These are phyloP conservation scores for Chamaecyparis obtusa DNA, from an alignment of 75 land plant species.

Conservation along the genomic window DNA sequence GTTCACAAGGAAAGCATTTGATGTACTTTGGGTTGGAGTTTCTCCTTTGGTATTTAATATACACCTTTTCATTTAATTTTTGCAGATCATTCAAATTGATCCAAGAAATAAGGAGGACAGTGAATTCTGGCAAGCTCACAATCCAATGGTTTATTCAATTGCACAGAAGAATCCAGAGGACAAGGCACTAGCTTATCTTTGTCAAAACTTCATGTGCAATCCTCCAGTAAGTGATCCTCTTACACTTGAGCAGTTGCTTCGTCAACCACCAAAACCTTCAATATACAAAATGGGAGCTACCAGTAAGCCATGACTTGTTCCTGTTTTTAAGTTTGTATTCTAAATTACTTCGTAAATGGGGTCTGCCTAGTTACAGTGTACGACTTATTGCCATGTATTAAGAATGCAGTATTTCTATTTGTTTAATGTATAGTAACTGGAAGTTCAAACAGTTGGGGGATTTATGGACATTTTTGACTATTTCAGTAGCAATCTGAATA, in stretches of 20 bases:
- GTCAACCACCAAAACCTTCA: slow-evolving; percentile 11
- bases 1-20: background rate
- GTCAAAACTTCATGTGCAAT: slow-evolving; percentile 85
- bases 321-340: background rate
- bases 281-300: background rate
- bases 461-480: background rate
- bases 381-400: background rate
- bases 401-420: background rate
- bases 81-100: slow-evolving; percentile 90
- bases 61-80: background rate
- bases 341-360: background rate
- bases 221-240: slow-evolving; percentile 57
- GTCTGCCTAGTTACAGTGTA: background rate
- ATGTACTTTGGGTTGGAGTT: background rate
- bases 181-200: slow-evolving; percentile 71
- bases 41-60: background rate
- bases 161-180: slow-evolving; percentile 56
- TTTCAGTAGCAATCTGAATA: background rate
- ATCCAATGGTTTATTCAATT: slow-evolving; percentile 62
- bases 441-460: background rate
- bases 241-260: slow-evolving; percentile 47
- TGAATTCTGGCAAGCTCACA: slow-evolving; percentile 73
- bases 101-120: slow-evolving; percentile 46
- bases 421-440: background rate
- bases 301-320: background rate